Base-by-base conservation (phyloP, 345 rosid species). In the Arabis hirsuta region DNA sequence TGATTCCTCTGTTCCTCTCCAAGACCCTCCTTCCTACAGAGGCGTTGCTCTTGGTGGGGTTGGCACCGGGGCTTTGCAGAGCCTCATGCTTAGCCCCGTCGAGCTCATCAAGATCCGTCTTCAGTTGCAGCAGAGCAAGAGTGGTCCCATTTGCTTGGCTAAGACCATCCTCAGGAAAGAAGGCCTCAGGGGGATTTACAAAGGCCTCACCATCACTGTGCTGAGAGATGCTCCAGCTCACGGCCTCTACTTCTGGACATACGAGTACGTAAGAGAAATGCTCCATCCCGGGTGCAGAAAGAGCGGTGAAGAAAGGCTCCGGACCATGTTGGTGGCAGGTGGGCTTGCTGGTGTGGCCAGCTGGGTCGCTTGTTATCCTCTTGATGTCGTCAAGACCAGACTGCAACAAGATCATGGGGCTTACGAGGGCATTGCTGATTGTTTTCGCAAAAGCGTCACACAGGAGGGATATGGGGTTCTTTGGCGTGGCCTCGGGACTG, bases 401-500 rank as follows among this genome's bases (percentile, higher is more conserved):
- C 76, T 91, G 55, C 96, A 76, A 34, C 97, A 76, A 64, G 67
- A 9, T 50, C 47, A 76, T 9, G 76, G 80, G n/a, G 83, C 76
- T 61, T 95, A 92, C 55, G 59, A 71, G 3, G 97, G 99, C 36
- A 85, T 87, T 13, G 12, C 81, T 0, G 89, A 95, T 81, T 91
- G 99, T 69, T 80, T 88, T 14, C 50, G 62, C 16, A 87, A 79
- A 73, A 91, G 93, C 52, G 78, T 89, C 27, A 71, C 67, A 58
- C 81, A 81, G 67, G 96, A 95, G 16, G 96, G 99, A 13, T 82
- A 84, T 43, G 0, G 76, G 0, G 89, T 94, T 69, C 91, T 91
- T 22, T 94, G 91, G 91, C 77, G 96, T 62, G 98, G 98, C n/a
- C 67, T 94, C 24, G 97, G 96, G 39, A 91, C 99, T 71, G 99